Percentiles rank a stretch among this genome's conserved stretches.
Conservation (phyloP, 768 basidiomycete species). For the Russula vinacea region DNA sequence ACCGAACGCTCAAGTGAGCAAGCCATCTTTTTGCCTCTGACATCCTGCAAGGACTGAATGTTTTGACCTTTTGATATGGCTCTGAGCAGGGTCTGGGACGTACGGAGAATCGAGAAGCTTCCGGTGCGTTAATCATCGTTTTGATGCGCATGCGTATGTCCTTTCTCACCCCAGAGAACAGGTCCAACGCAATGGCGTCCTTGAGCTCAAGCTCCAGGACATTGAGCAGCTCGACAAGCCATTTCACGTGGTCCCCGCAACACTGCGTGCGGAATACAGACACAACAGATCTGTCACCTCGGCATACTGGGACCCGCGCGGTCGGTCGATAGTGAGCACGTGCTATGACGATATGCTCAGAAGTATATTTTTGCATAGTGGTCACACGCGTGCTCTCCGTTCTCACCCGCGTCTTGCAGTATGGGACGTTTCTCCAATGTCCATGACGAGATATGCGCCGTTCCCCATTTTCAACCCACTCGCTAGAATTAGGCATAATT, state of each 20-base stretch:
- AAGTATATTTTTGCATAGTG: conserved; percentile 45
- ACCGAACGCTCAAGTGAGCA: conserved; percentile 61
- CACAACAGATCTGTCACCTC: conserved; percentile 79
- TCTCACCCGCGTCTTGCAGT: conserved; percentile 44
- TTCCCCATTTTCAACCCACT: conserved; percentile 68
- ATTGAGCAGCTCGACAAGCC: conserved; percentile 52
- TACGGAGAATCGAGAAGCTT: conserved; percentile 57
- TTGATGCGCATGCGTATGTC: conserved; percentile 31
- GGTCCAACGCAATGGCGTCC: conserved; percentile 24
- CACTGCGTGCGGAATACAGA: conserved; percentile 59
- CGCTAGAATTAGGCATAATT: conserved; percentile 62
- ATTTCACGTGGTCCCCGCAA: conserved; percentile 40
- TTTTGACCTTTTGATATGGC: conserved; percentile 4
- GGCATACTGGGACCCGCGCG: conserved; percentile 83
- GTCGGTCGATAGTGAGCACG: conserved; percentile 76
- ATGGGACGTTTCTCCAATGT: conserved; percentile 64
- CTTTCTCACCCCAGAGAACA: conserved; percentile 12
- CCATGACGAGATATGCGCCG: conserved; percentile 44
- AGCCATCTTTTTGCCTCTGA: not conserved
- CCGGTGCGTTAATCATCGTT: conserved; percentile 31
- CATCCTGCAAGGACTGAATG: not conserved
- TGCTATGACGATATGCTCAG: conserved; percentile 78
- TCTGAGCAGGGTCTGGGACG: conserved; percentile 69
- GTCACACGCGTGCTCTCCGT: not conserved
- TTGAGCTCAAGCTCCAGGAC: conserved; percentile 41